Percentiles rank a stretch among this genome's conserved stretches.
Conservation (phyloP, 208 protist species). For the Acanthamoeba quina region DNA sequence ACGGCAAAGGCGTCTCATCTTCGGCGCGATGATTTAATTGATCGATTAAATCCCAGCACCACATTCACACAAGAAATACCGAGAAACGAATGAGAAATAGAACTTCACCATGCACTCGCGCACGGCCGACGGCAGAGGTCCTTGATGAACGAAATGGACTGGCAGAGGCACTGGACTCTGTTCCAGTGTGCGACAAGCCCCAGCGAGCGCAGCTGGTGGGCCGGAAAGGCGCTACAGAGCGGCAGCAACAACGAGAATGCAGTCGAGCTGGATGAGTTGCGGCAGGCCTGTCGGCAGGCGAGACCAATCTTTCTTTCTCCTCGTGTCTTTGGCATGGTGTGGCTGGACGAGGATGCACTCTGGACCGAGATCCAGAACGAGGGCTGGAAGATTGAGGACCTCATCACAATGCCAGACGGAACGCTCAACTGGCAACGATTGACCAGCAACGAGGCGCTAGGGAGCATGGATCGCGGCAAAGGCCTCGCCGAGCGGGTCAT, state of each 20-base stretch:
- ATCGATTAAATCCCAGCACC: background rate
- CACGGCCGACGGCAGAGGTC: no score
- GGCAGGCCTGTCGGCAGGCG: background rate
- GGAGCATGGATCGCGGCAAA: background rate
- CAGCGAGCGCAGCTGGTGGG: conserved; percentile 28
- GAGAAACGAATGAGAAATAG: background rate
- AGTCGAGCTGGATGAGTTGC: background rate
- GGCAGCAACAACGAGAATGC: background rate
- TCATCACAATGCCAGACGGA: background rate
- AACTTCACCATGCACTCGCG: no score
- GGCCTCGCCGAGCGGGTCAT: background rate
- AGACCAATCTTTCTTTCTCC: background rate
- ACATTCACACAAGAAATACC: background rate
- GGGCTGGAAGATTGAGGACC: conserved; percentile 14
- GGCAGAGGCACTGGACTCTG: background rate
- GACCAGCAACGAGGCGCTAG: background rate
- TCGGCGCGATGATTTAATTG: background rate
- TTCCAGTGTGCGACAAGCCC: background rate
- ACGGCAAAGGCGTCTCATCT: background rate
- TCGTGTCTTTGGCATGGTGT: background rate
- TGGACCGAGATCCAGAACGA: background rate
- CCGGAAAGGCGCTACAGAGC: conserved; percentile 11
- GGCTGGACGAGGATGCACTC: background rate
- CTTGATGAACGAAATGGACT: background rate
- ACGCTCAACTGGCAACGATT: conserved; percentile 57